Percentiles rank a stretch among this genome's conserved stretches.
Conservation (phyloP, 2,329 filamentous ascomycete genomes). For the Epichloe festucae region DNA sequence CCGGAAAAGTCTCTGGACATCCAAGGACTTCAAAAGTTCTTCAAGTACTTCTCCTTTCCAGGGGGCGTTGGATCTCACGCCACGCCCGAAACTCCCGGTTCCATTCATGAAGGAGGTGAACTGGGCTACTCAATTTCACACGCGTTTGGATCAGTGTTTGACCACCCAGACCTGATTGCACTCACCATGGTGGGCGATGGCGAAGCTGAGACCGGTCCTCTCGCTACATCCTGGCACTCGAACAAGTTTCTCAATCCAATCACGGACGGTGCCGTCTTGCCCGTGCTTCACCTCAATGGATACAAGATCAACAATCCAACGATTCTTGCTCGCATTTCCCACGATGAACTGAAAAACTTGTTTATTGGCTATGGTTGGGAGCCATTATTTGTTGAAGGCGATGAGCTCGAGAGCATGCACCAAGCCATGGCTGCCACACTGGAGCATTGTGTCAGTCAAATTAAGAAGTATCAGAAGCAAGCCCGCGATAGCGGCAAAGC, state of each 20-base stretch:
- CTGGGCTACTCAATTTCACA: conserved; percentile 72
- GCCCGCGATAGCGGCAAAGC: conserved; percentile 57
- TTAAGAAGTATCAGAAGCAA: conserved; percentile 55
- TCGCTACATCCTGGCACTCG: conserved; percentile 71
- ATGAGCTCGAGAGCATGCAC: conserved; percentile 62
- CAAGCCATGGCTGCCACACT: conserved; percentile 70
- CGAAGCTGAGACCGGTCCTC: conserved; percentile 67
- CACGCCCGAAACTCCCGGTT: conserved; percentile 66
- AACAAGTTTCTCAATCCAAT: conserved; percentile 74
- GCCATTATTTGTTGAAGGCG: conserved; percentile 69
- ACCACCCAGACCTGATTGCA: conserved; percentile 61
- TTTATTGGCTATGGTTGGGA: conserved; percentile 67
- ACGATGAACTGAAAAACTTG: conserved; percentile 56
- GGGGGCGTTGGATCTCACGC: conserved; percentile 68
- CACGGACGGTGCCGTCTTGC: conserved; percentile 63
- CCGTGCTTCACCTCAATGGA: conserved; percentile 66
- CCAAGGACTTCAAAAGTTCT: conserved; percentile 60
- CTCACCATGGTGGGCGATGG: conserved; percentile 71
- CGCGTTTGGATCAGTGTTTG: conserved; percentile 65
- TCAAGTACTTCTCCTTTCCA: conserved; percentile 74
- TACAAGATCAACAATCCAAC: conserved; percentile 81
- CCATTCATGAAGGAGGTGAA: conserved; percentile 67
- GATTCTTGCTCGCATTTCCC: conserved; percentile 57
- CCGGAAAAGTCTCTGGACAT: conserved; percentile 57
- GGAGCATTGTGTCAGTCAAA: conserved; percentile 59